Base-by-base conservation (phyloP, 768 basidiomycete genomes). In the Hortiboletus campestris region DNA sequence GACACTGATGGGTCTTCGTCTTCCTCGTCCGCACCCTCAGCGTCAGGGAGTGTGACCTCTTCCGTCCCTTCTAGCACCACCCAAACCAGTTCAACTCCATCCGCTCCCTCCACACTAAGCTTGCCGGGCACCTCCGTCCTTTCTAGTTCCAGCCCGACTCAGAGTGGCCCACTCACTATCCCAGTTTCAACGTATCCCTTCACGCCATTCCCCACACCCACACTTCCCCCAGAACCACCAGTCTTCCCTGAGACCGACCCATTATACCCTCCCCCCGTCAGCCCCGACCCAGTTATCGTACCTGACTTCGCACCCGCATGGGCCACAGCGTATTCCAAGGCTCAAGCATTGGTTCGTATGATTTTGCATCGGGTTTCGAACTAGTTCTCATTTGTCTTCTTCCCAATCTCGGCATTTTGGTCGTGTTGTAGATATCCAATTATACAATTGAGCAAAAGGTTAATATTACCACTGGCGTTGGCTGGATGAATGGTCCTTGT, bases 381-480 rank as follows among this genome's bases (percentile, higher is more conserved):
- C n/a, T n/a, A n/a, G n/a, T n/a, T n/a, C n/a, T n/a, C n/a, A n/a
- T n/a, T n/a, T n/a, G n/a, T n/a, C n/a, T n/a, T n/a, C n/a, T n/a
- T n/a, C n/a, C n/a, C n/a, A n/a, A n/a, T n/a, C 2, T 17, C 14
- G 55, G 71, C 57, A 17, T 49, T 25, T 39, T 51, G 28, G 2
- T 14, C 2, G 2, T 13, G 3, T 14, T 20, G 28, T 56, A 83
- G 80, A 74, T 84, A 22, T 65, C 79, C 3, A 60, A 61, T 14
- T 81, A 82, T 51, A 78, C 83, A 9, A 71, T 88, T 29, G 80
- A 85, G 53, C 80, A 88, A 67, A 89, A 89, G 65, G 81, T 82
- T 9, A 84, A 78, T 46, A 68, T 86, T 5, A 78, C 78, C 12
- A 89, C 87, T 6, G 88, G 88, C 39, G 78, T 86, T 2, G 72